Evolutionary conservation across 2,329 filamentous ascomycete species (phyloP), one percentile per base, ranked within the genome.

Genomic region (Fusarium sp.): DNA sequence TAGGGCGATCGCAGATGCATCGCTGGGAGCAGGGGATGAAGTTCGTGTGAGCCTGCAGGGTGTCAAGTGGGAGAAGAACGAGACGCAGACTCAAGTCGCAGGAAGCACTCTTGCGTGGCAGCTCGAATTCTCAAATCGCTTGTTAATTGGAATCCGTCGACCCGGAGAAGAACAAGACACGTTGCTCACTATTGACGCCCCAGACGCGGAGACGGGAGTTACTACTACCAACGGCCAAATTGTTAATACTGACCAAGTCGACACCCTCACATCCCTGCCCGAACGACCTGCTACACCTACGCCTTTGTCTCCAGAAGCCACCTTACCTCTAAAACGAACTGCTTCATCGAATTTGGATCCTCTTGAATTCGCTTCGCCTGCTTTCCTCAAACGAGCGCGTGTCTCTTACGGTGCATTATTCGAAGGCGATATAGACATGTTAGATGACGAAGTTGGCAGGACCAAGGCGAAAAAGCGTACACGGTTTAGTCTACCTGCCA

Each of bases 1-100:
- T 22, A 90, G 90, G 76, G 89, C 89, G 24, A 86, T 97, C 44
- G 90, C 91, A 13, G 87, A 89, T 55, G 89, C 89, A 17, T 89
- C 88, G 17, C 83, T 98, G 30, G 92, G 92, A 5, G 96, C 94
- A 74, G 94, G 94, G 22, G 95, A 98, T 82, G 89, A 90, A 72
- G 84, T 98, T 36, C 82, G 89, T 8, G 80, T 98, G 72, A 87
- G 89, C 70, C 84, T 98, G 69, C 87, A 89, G 42, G 93, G 94
- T 6, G 93, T 87, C 10, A 84, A 87, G 65, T 96, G 94, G 88
- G 84, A 87, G 58, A 87, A 86, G 56, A 87, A 89, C 66, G 84
- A 86, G 42, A 83, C 83, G 30, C 82, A 84, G 47, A 84, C 83
- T 39, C 84, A 84, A 35, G 82, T 88, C 24, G 86, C 87, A 1